Base-by-base conservation (phyloP, 2,329 filamentous ascomycete genomes). In the Sclerotinia trifoliorum region DNA sequence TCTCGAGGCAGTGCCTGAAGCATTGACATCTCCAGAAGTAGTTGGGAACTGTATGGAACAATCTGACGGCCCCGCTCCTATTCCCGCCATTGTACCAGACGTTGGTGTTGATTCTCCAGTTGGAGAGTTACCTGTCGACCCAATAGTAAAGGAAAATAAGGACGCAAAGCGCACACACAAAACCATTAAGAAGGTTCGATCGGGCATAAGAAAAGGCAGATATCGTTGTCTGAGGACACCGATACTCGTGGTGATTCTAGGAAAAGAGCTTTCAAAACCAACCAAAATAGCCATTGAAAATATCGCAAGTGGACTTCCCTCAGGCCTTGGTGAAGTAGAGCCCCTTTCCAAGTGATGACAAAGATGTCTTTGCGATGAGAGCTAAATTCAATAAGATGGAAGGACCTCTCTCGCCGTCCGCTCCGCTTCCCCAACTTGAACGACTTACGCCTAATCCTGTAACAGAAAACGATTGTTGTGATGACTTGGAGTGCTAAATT, bases 221-320 rank as follows among this genome's bases (percentile, higher is more conserved):
- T 55, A 26, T 21, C 46, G 51, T 35, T 64, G 54, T 26, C 32
- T 71, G 29, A 70, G 70, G 39, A 71, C 56, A 56, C 64, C 67
- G 15, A 58, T 71, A 15, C 62, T 71, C n/a, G 60, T 65, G 19
- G 51, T 71, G 5, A 17, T 71, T 15, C 24, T 71, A 11, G 70
- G 70, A 51, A 65, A 65, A 26, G 69, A 71, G 49, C 55, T 71
- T 51, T 64, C 70, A 8, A 68, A 68, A 5, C 70, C 70, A 39
- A 70, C 68, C n/a, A 68, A 39, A 39, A 21, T 44, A 39, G 66
- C 61, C 5, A 64, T 70, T 35, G 51, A 65, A 10, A 57, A 58
- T 55, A 61, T 70, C 35, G 66, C 52, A 39, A 49, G 44, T 2
- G 66, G 66, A 32, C 44, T 68, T 29, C 66, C 66, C 29, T 55